These are phyloP conservation scores for Scytalidium lignicola DNA, from an alignment of 2,329 filamentous ascomycete genomes.

Conservation along the genomic window DNA sequence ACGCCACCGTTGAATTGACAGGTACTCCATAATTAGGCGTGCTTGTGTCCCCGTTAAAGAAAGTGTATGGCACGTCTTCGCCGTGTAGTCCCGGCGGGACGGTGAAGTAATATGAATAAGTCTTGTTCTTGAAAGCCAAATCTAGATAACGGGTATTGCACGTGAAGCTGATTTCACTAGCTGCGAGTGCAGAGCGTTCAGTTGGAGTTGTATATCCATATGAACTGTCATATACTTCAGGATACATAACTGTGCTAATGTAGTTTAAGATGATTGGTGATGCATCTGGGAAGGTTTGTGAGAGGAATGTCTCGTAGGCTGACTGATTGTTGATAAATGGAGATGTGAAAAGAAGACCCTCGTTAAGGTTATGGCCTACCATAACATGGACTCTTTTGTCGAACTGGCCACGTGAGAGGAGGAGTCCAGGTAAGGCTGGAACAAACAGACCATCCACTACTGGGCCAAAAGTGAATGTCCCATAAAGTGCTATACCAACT, in stretches of 20 bases:
- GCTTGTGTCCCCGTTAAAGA: slow-evolving; percentile 36
- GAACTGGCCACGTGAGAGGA: slow-evolving; percentile 38
- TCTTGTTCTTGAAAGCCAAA: slow-evolving; percentile 38
- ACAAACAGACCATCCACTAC: slow-evolving; percentile 43
- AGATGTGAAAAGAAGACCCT: slow-evolving; percentile 34
- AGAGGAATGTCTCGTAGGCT: slow-evolving; percentile 5
- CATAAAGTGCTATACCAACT: slow-evolving; percentile 6
- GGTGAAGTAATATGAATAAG: slow-evolving; percentile 47
- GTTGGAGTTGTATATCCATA: slow-evolving; percentile 40
- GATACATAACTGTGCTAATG: slow-evolving; percentile 42
- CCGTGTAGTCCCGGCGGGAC: slow-evolving; percentile 49
- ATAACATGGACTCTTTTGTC: slow-evolving; percentile 40
- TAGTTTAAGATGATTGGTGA: slow-evolving; percentile 30
- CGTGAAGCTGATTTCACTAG: slow-evolving; percentile 39
- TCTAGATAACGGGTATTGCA: slow-evolving; percentile 50
- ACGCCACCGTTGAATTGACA: slow-evolving; percentile 28
- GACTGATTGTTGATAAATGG: slow-evolving; percentile 22
- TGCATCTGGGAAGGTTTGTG: slow-evolving; percentile 13
- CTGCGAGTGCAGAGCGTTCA: slow-evolving; percentile 34
- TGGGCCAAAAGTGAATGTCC: slow-evolving; percentile 33
- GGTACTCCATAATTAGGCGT: slow-evolving; percentile 15
- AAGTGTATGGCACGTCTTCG: slow-evolving; percentile 46
- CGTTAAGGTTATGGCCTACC: slow-evolving; percentile 37
- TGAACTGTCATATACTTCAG: slow-evolving; percentile 39
- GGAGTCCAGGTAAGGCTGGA: slow-evolving; percentile 37